phyloP scores from a whole-genome alignment of 208 protist genomes.

The Leishmania gerbilli region DNA sequence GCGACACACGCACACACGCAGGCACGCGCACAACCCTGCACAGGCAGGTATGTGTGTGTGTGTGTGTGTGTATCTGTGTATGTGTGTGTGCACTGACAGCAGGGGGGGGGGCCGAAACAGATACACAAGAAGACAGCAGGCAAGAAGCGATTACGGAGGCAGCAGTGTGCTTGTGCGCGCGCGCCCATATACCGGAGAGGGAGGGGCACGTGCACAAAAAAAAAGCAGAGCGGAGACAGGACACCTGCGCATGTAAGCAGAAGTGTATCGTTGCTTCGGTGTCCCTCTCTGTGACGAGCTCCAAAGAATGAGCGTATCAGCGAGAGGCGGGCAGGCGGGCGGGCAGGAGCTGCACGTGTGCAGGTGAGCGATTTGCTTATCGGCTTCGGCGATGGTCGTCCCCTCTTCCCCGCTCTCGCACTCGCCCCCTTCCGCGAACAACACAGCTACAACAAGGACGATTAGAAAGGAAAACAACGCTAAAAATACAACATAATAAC shows the following conservation, averaged over 20 bases:
- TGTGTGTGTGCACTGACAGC: too few species aligned
- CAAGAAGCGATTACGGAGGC: neutral
- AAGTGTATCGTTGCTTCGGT: neutral
- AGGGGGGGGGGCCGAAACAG: neutral
- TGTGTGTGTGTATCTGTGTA: too few species aligned
- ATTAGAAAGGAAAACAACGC: neutral
- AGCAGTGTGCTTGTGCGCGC: neutral
- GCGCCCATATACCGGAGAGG: too few species aligned
- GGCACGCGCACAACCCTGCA: too few species aligned
- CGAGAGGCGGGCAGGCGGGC: neutral
- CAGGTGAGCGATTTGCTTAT: neutral
- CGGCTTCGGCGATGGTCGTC: neutral
- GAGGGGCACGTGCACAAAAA: neutral
- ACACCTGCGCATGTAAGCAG: neutral
- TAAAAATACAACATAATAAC: neutral
- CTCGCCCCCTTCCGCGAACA: neutral
- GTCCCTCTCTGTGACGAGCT: neutral
- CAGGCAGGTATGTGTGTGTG: too few species aligned
- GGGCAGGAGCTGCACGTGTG: neutral
- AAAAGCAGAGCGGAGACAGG: neutral
- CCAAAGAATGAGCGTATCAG: neutral
- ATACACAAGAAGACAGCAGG: neutral
- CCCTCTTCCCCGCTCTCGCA: neutral
- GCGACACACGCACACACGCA: neutral
- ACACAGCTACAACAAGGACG: neutral